Evolutionary conservation across 2,329 filamentous ascomycete genomes (phyloP).

Genomic region (Fusarium mangiferae): DNA sequence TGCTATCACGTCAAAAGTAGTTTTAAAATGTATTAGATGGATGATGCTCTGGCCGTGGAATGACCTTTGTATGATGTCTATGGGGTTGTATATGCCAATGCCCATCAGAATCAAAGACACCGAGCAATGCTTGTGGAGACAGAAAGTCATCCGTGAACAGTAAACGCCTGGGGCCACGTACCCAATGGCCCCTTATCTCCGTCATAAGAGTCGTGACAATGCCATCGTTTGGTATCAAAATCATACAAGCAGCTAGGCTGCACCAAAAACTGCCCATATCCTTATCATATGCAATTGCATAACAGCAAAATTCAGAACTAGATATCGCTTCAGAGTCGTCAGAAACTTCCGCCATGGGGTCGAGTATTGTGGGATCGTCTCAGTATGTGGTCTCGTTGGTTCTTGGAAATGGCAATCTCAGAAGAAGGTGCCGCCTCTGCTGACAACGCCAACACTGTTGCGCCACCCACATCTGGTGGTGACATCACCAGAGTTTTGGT

Average conservation of each 20-base stretch:
- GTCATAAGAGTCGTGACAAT: conserved; percentile 43
- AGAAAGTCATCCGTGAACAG: conserved; percentile 29
- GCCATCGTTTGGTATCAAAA: conserved; percentile 45
- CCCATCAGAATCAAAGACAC: conserved; percentile 20
- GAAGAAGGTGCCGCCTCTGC: conserved; percentile 66
- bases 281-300: neutral
- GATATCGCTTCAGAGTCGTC: neutral
- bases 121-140: conserved; percentile 27
- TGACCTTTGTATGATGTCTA: neutral
- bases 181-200: conserved; percentile 26
- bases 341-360: neutral
- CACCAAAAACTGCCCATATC: conserved; percentile 11
- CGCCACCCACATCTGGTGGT: conserved; percentile 63
- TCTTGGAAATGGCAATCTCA: neutral
- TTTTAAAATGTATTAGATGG: neutral
- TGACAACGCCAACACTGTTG: conserved; percentile 65
- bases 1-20: neutral
- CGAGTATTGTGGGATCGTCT: neutral
- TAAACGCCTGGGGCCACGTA: conserved; percentile 35
- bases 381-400: neutral
- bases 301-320: neutral
- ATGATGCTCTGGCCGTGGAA: neutral
- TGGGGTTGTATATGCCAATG: neutral
- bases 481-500: conserved; percentile 51
- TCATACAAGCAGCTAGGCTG: conserved; percentile 40